These are phyloP conservation scores for Paecilomyces variotii DNA, from an alignment of 2,329 filamentous ascomycete genomes.

Conservation along the genomic window DNA sequence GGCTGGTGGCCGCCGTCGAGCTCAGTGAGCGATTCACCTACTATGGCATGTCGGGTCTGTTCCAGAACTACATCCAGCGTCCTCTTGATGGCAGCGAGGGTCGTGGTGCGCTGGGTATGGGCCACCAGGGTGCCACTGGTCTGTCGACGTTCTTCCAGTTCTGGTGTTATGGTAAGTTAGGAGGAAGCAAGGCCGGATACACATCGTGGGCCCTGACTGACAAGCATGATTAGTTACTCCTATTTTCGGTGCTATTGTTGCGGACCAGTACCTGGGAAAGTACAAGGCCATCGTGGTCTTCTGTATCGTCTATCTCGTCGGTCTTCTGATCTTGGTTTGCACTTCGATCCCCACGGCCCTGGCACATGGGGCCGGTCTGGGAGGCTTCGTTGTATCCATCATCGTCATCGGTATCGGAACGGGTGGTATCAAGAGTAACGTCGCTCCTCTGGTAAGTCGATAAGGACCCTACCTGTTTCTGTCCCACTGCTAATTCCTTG, in stretches of 20 bases:
- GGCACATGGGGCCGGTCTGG: conserved; percentile 43
- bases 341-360: conserved; percentile 49
- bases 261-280: conserved; percentile 54
- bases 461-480: conserved; percentile 11
- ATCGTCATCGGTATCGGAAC: conserved; percentile 60
- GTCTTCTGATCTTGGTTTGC: conserved; percentile 46
- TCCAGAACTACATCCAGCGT: conserved; percentile 49
- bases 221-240: conserved; percentile 38
- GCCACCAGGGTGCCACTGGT: conserved; percentile 40
- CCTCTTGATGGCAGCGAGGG: conserved; percentile 31
- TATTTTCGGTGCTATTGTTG: conserved; percentile 50
- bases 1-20: conserved; percentile 50
- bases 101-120: conserved; percentile 36
- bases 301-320: conserved; percentile 50
- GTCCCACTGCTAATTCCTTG: not conserved
- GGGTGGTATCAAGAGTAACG: conserved; percentile 63
- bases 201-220: not conserved
- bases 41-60: conserved; percentile 47
- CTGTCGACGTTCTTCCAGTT: conserved; percentile 48
- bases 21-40: conserved; percentile 53
- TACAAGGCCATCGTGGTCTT: conserved; percentile 54
- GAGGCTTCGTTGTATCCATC: conserved; percentile 48
- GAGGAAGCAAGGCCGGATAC: not conserved
- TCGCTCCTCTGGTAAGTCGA: conserved; percentile 37
- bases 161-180: conserved; percentile 42